A percentile compares a stretch with the other conserved stretches of the same genome.
phyloP scores from a whole-genome alignment of 805 yeast genomes.

The Lipomyces oligophaga region DNA sequence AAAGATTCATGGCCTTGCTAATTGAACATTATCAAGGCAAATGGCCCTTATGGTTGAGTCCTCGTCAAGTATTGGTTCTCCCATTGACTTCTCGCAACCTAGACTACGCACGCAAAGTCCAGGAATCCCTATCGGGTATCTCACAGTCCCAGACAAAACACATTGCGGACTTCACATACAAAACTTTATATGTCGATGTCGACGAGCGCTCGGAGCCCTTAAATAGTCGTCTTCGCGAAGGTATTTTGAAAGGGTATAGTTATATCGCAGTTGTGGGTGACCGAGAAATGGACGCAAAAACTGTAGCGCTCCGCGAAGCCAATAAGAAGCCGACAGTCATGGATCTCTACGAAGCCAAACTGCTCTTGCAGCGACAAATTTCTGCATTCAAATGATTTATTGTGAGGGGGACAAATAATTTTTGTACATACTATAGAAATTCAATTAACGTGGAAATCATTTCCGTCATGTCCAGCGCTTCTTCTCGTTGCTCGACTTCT shows the following conservation, averaged over 20 bases:
- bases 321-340: slow-evolving; percentile 40
- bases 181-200: slow-evolving; percentile 68
- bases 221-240: slow-evolving; percentile 76
- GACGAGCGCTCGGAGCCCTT: slow-evolving; percentile 74
- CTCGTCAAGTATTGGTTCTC: slow-evolving; percentile 79
- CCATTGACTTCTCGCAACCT: slow-evolving; percentile 65
- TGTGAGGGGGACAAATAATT: no score
- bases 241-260: slow-evolving; percentile 67
- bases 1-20: slow-evolving; percentile 83
- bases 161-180: slow-evolving; percentile 55
- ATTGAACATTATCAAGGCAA: slow-evolving; percentile 87
- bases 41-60: slow-evolving; percentile 98
- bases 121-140: slow-evolving; percentile 40
- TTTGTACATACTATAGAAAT: slow-evolving; percentile 6
- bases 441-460: slow-evolving; percentile 25
- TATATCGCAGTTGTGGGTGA: slow-evolving; percentile 86
- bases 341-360: slow-evolving; percentile 10
- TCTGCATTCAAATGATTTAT: no score
- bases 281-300: slow-evolving; percentile 59
- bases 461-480: slow-evolving; percentile 22
- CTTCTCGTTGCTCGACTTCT: slow-evolving; percentile 16
- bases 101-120: slow-evolving; percentile 51
- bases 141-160: slow-evolving; percentile 34
- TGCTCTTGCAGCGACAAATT: no score
- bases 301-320: slow-evolving; percentile 61